A percentile compares a stretch with the other conserved stretches of the same genome.
phyloP scores from a whole-genome alignment of 2,329 filamentous ascomycete species.

The Exophiala oligosperma region DNA sequence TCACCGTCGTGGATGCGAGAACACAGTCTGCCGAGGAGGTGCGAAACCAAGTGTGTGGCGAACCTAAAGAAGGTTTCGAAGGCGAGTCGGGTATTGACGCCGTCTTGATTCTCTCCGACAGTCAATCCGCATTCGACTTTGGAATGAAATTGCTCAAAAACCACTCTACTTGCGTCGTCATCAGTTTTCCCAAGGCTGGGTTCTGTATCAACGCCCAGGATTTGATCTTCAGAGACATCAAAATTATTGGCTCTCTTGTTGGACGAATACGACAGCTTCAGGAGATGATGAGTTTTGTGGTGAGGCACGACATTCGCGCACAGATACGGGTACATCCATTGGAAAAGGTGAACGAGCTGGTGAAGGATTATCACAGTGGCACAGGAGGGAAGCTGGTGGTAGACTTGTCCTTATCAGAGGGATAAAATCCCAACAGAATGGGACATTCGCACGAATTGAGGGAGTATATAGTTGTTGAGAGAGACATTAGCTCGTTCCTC shows the following conservation, averaged over 20 bases:
- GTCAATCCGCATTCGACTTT: slow-evolving; percentile 38
- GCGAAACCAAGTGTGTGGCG: slow-evolving; percentile 28
- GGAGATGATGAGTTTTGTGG: too few species aligned
- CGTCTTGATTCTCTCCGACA: slow-evolving; percentile 42
- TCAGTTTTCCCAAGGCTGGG: slow-evolving; percentile 30
- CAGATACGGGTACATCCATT: too few species aligned
- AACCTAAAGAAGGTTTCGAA: slow-evolving; percentile 12
- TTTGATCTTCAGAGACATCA: slow-evolving; percentile 34
- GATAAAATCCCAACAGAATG: too few species aligned
- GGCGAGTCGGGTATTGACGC: slow-evolving; percentile 48
- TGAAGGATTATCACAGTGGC: too few species aligned
- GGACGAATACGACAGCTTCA: slow-evolving; percentile 32
- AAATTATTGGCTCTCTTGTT: neutral
- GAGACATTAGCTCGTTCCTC: too few species aligned
- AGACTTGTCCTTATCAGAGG: too few species aligned
- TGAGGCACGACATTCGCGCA: too few species aligned
- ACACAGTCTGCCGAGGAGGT: slow-evolving; percentile 36
- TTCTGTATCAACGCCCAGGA: slow-evolving; percentile 16
- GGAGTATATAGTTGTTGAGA: too few species aligned
- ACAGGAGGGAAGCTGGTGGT: too few species aligned
- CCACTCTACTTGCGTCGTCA: slow-evolving; percentile 34
- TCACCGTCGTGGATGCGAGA: slow-evolving; percentile 43
- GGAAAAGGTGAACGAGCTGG: too few species aligned
- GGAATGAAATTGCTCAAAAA: slow-evolving; percentile 33
- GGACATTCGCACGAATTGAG: too few species aligned